Conservation (phyloP, 176 grass and related monocot species). For the Aegilops tauschii region DNA sequence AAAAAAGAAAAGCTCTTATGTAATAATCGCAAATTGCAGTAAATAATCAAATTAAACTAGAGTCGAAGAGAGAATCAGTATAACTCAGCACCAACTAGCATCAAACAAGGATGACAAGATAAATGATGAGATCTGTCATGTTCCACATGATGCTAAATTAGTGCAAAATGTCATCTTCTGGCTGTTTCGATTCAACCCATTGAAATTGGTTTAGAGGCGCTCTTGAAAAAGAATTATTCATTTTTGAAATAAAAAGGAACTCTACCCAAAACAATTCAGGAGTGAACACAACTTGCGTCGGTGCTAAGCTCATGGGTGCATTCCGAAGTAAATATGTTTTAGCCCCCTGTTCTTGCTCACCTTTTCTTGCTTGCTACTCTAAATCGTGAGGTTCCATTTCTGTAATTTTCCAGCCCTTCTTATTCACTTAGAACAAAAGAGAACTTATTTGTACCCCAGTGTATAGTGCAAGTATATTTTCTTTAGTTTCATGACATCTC, state of each 20-base stretch:
- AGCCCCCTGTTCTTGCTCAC: not conserved
- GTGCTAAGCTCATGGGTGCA: not conserved
- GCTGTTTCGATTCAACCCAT: not conserved
- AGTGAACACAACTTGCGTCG: not conserved
- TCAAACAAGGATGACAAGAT: not conserved
- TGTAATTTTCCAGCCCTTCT: not conserved
- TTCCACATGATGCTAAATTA: not conserved
- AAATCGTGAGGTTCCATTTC: not conserved
- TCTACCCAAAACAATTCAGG: not conserved
- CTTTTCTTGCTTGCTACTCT: slow-evolving; percentile 5
- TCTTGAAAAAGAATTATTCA: not conserved
- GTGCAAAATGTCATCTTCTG: not conserved
- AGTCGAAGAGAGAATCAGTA: not conserved
- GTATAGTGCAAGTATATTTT: not conserved
- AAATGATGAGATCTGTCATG: not conserved
- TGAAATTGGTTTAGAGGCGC: not conserved
- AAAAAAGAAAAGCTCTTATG: slow-evolving; percentile 12
- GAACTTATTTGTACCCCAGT: not conserved
- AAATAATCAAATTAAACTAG: slow-evolving; percentile 30
- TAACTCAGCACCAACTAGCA: not conserved
- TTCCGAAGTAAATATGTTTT: not conserved
- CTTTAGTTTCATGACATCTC: not conserved
- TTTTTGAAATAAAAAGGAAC: not conserved
- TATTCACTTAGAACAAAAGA: not conserved
- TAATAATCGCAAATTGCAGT: slow-evolving; percentile 11